These are phyloP conservation scores for Truncatella angustata DNA, from an alignment of 2,329 filamentous ascomycete species.

Conservation along the genomic window DNA sequence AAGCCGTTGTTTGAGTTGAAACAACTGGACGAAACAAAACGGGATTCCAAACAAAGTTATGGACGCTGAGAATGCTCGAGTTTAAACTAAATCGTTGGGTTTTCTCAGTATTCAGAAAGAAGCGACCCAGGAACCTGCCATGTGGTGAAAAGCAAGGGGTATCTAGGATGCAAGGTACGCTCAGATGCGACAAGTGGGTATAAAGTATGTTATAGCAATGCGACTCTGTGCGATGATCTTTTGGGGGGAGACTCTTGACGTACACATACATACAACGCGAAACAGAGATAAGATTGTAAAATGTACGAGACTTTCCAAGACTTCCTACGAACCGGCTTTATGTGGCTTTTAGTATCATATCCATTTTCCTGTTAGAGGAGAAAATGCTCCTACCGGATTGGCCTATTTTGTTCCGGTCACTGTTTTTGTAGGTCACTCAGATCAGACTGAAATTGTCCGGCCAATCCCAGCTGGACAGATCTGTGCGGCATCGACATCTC, in stretches of 20 bases:
- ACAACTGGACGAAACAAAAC: no score
- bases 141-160: background rate
- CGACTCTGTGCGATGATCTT: background rate
- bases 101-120: no score
- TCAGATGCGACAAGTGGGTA: slow-evolving; percentile 5
- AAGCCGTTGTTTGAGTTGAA: no score
- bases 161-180: slow-evolving; percentile 2
- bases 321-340: background rate
- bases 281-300: background rate
- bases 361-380: background rate
- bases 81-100: no score
- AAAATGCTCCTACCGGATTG: background rate
- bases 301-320: background rate
- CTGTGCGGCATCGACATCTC: background rate
- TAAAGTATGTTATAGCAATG: background rate
- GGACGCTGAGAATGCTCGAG: no score
- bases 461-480: background rate
- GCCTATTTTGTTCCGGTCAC: background rate
- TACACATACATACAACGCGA: background rate
- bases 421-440: background rate
- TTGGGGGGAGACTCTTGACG: no score
- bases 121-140: no score
- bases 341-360: background rate
- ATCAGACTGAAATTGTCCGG: background rate
- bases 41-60: no score